Conservation (phyloP, 805 yeast species). For the Torulaspora indica region DNA sequence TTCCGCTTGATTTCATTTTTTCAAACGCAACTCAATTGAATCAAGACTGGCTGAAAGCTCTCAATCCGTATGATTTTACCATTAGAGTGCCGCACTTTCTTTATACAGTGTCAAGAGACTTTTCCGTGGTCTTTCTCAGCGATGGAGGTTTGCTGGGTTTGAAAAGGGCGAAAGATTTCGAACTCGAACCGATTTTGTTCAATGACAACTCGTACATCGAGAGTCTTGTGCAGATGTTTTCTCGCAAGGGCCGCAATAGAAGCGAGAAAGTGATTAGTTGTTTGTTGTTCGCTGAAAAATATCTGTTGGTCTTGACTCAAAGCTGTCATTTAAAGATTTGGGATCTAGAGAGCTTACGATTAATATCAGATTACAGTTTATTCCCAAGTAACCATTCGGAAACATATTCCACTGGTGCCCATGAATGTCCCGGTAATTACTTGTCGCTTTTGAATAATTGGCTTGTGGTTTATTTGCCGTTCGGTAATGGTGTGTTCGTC, state of each 20-base stretch:
- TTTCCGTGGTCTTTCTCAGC: constrained; percentile 53
- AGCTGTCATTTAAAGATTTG: constrained; percentile 30
- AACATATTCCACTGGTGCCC: constrained; percentile 14
- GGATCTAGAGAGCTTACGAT: constrained; percentile 22
- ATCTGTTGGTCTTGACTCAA: constrained; percentile 28
- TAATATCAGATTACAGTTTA: constrained; percentile 23
- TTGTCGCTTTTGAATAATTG: constrained; percentile 34
- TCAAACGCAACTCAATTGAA: constrained; percentile 8
- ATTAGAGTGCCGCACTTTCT: constrained; percentile 52
- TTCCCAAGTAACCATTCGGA: constrained; percentile 17
- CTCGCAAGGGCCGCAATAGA: constrained; percentile 12
- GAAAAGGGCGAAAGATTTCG: constrained; percentile 21
- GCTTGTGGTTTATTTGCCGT: constrained; percentile 41
- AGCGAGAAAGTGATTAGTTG: constrained; percentile 26
- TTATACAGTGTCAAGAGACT: constrained; percentile 42
- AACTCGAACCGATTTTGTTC: constrained; percentile 46
- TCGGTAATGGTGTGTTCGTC: constrained; percentile 43
- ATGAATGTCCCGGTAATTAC: constrained; percentile 34
- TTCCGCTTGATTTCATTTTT: constrained; percentile 28
- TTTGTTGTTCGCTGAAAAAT: constrained; percentile 18
- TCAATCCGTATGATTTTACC: constrained; percentile 63
- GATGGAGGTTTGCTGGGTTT: constrained; percentile 77
- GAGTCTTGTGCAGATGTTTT: constrained; percentile 33
- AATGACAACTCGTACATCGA: constrained; percentile 49
- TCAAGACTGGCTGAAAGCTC: constrained; percentile 58